A percentile compares a stretch with the other conserved stretches of the same genome.
Conservation (phyloP, 495 filamentous ascomycete genomes). For the Hyaloscypha bicolor region DNA sequence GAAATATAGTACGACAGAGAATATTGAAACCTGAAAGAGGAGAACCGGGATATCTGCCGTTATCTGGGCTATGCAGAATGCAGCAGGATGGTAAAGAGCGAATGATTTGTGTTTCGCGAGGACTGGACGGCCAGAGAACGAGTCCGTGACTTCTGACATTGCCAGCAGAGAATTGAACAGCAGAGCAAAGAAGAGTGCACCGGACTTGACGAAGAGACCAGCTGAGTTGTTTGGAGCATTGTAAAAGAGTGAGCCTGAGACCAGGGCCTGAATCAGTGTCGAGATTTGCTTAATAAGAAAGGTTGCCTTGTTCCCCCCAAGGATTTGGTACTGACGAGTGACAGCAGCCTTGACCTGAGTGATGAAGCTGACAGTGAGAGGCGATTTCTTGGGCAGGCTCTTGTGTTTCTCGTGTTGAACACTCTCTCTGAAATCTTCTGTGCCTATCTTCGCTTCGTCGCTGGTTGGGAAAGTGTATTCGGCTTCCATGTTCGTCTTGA, state of each 20-base stretch:
- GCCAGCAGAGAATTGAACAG: slow-evolving; percentile 67
- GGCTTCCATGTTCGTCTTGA: slow-evolving; percentile 29
- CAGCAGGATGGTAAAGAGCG: slow-evolving; percentile 71
- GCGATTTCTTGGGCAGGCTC: slow-evolving; percentile 66
- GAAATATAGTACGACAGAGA: slow-evolving; percentile 68
- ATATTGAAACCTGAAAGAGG: slow-evolving; percentile 62
- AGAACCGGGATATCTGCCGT: slow-evolving; percentile 69
- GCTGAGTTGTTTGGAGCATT: slow-evolving; percentile 61
- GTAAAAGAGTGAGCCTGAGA: slow-evolving; percentile 82
- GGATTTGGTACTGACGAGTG: slow-evolving; percentile 59
- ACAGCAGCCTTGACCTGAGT: slow-evolving; percentile 48
- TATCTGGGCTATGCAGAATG: slow-evolving; percentile 70
- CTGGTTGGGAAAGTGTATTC: slow-evolving; percentile 55
- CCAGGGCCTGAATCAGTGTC: slow-evolving; percentile 71
- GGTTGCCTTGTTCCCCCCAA: slow-evolving; percentile 62
- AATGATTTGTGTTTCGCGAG: slow-evolving; percentile 71
- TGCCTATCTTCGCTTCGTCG: slow-evolving; percentile 44
- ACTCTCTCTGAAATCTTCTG: slow-evolving; percentile 62
- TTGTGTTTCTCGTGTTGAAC: slow-evolving; percentile 69
- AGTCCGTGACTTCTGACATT: slow-evolving; percentile 62
- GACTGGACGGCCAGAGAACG: slow-evolving; percentile 63
- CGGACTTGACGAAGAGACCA: slow-evolving; percentile 56
- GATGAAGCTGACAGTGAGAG: slow-evolving; percentile 45
- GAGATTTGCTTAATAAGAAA: slow-evolving; percentile 64
- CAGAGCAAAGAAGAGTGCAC: slow-evolving; percentile 60